Base-by-base conservation (phyloP, 2,329 filamentous ascomycete genomes). In the Beauveria varroae region DNA sequence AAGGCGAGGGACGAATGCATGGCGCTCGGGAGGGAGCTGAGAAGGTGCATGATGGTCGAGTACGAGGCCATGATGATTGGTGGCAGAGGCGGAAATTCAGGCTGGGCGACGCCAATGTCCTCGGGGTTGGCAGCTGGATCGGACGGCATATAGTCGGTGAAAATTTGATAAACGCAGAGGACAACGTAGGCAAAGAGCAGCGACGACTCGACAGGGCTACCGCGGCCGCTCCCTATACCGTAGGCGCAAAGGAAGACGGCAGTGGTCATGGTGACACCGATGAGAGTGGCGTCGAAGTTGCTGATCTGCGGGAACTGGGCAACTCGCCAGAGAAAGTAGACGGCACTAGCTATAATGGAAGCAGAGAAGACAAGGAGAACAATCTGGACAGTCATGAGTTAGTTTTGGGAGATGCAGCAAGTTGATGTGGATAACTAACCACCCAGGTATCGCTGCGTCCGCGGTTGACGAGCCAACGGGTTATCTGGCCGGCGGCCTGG, bases 31-130 rank as follows among this genome's bases (percentile, higher is more conserved):
- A 96, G 80, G 4, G 87, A 88, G 61, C 90, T 89, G 43, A 98
- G 79, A 52, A 93, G 84, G 67, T 96, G 90, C 52, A 97, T 80
- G 49, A 98, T 79, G 0, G 93, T 97, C 28, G 92, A 93, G 75
- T 97, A 98, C 7, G 93, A 97, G 5, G 93, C 95, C 93, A 98
- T 98, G 73, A 99, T 93, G 65, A 98, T 92, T 1, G 95, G 95
- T 16, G 95, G 95, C 49, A 99, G 81, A n/a, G 95, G 95, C 44
- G 95, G 95, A 64, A 98, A 95, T 28, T 96, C 93, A n/a, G 90
- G 86, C 63, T 96, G 89, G 16, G 83, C 70, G 2, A 76, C 72
- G 37, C 77, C 75, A 56, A 79, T 73, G 63, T 76, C 76, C 52
- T 81, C 81, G 4, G 80, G 75, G 3, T 79, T 76, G 34, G 85